A percentile compares a stretch with the other conserved stretches of the same genome.
These are phyloP conservation scores for Aspergillus sp. DNA, from an alignment of 2,329 filamentous ascomycete genomes.

Conservation along the genomic window DNA sequence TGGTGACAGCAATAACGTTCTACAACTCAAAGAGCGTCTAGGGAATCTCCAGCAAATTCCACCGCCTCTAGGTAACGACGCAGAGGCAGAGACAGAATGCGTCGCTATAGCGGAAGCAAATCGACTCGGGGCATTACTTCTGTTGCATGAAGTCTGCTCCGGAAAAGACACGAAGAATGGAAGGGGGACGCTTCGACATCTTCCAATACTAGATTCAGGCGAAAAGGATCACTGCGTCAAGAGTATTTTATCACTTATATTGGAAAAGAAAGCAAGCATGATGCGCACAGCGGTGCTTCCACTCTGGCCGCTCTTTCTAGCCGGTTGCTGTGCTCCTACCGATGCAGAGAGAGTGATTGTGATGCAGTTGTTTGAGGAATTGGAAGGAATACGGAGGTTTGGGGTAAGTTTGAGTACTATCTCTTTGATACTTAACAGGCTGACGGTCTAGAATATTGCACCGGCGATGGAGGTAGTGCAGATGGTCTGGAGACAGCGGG, in stretches of 20 bases:
- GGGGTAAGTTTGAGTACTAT: constrained; percentile 15
- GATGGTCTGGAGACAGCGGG: constrained; percentile 29
- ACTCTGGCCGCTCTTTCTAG: constrained; percentile 29
- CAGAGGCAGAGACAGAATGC: neutral
- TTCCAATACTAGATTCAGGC: too few species aligned
- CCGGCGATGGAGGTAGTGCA: constrained; percentile 27
- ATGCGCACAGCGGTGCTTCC: constrained; percentile 25
- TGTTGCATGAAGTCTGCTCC: neutral
- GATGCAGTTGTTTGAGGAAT: constrained; percentile 23
- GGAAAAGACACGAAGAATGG: too few species aligned
- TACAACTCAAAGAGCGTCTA: neutral
- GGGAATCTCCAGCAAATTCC: neutral
- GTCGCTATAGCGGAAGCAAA: neutral
- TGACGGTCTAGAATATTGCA: constrained; percentile 21
- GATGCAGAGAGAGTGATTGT: constrained; percentile 24
- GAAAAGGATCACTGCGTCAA: neutral
- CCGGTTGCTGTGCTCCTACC: constrained; percentile 23
- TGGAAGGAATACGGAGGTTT: constrained; percentile 22
- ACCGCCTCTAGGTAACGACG: neutral
- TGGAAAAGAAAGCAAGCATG: constrained; percentile 10
- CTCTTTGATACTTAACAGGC: too few species aligned
- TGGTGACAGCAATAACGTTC: neutral
- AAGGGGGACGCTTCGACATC: too few species aligned
- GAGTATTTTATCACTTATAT: neutral
- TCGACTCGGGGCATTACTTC: neutral